These are phyloP conservation scores for Saccharum spontaneum DNA, from an alignment of 176 grass and related monocot species.

Conservation along the genomic window DNA sequence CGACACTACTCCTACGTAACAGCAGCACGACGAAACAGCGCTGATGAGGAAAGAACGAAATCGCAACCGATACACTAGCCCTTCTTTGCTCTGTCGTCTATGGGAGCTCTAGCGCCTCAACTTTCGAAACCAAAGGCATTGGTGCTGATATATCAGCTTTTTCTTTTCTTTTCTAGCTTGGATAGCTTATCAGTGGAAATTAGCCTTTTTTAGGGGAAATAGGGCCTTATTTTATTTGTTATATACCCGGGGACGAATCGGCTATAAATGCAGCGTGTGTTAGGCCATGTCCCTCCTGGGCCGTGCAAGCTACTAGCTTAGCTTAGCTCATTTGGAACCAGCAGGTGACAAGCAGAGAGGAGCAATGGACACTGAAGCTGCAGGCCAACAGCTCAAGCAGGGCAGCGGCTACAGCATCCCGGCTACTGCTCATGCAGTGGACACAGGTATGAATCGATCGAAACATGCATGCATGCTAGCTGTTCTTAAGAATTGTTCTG, in stretches of 20 bases:
- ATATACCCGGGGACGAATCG: not conserved
- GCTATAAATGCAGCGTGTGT: not conserved
- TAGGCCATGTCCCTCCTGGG: not conserved
- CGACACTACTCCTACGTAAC: not conserved
- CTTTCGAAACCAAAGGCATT: not conserved
- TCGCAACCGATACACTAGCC: not conserved
- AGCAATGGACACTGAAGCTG: conserved; percentile 48
- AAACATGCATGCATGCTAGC: no score
- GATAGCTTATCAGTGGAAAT: not conserved
- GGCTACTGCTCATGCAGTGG: conserved; percentile 63
- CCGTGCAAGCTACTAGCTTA: not conserved
- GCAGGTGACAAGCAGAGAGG: not conserved
- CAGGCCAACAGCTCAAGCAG: conserved; percentile 27
- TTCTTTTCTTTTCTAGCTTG: not conserved
- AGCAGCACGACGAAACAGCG: not conserved
- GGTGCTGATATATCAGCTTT: not conserved
- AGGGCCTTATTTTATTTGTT: not conserved
- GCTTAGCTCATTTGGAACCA: not conserved
- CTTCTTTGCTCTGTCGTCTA: not conserved
- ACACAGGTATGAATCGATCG: conserved; percentile 43
- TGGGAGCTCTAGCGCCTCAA: not conserved
- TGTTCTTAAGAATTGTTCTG: conserved; percentile 3
- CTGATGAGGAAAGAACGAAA: not conserved
- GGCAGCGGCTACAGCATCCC: conserved; percentile 35
- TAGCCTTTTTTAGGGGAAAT: not conserved